phyloP scores from a whole-genome alignment of 2,329 filamentous ascomycete genomes.

The Pseudopyrenochaeta lycopersici region DNA sequence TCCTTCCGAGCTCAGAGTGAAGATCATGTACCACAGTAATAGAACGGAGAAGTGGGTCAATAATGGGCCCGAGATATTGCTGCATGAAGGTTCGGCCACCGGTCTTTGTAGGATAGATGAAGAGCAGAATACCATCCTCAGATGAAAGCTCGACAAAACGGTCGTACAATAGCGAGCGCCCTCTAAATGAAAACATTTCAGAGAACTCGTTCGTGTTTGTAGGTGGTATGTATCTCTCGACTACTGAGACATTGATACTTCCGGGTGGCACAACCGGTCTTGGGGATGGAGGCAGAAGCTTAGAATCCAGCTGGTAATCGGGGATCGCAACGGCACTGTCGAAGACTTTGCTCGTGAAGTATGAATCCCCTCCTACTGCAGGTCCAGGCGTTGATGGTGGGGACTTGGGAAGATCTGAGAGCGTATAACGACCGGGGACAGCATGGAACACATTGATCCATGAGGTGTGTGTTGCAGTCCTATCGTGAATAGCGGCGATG shows the following conservation, averaged over 20 bases:
- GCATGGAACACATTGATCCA: constrained; percentile 73
- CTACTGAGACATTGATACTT: constrained; percentile 67
- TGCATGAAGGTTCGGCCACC: constrained; percentile 67
- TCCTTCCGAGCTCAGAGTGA: constrained; percentile 64
- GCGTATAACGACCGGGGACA: constrained; percentile 68
- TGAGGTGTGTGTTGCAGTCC: constrained; percentile 60
- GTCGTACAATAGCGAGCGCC: constrained; percentile 66
- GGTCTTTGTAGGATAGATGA: constrained; percentile 68
- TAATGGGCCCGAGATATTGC: constrained; percentile 67
- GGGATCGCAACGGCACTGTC: constrained; percentile 68
- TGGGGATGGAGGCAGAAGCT: constrained; percentile 60
- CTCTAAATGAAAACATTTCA: constrained; percentile 64
- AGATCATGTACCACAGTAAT: constrained; percentile 67
- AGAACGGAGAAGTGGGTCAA: constrained; percentile 68
- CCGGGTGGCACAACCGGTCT: constrained; percentile 67
- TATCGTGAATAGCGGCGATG: constrained; percentile 64
- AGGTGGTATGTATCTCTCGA: constrained; percentile 73
- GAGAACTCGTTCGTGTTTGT: constrained; percentile 66
- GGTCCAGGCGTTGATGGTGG: constrained; percentile 67
- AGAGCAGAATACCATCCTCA: constrained; percentile 65
- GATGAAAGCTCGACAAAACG: constrained; percentile 68
- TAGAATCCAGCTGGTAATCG: constrained; percentile 65
- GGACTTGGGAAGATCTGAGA: constrained; percentile 69
- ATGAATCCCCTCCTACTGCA: constrained; percentile 63
- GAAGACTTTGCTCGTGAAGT: constrained; percentile 70